Conservation (phyloP, 1,139 yeast species). For the Diutina ranongensis region DNA sequence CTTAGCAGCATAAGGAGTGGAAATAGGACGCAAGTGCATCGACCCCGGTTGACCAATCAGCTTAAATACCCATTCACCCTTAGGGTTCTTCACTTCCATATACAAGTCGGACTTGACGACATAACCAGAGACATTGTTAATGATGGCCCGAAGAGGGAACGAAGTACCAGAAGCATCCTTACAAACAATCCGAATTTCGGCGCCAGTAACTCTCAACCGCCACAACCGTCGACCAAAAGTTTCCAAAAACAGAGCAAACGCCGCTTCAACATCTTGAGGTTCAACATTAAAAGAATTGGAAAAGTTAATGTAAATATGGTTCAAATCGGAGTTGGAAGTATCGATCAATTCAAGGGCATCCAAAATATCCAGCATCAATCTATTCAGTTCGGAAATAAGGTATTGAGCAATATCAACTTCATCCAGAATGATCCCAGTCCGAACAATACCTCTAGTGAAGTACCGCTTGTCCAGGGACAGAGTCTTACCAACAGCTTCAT, state of each 20-base stretch:
- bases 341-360: slow-evolving; percentile 93
- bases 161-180: slow-evolving; percentile 87
- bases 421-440: slow-evolving; percentile 91
- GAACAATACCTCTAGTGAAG: slow-evolving; percentile 92
- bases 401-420: slow-evolving; percentile 90
- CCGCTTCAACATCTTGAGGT: slow-evolving; percentile 94
- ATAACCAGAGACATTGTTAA: slow-evolving; percentile 92
- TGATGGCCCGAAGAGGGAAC: slow-evolving; percentile 92
- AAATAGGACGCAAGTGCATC: slow-evolving; percentile 93
- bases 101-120: slow-evolving; percentile 93
- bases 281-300: slow-evolving; percentile 89
- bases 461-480: slow-evolving; percentile 89
- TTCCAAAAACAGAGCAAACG: slow-evolving; percentile 94
- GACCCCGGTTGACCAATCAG: slow-evolving; percentile 90
- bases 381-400: slow-evolving; percentile 88
- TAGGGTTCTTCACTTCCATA: slow-evolving; percentile 83
- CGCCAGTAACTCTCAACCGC: slow-evolving; percentile 94
- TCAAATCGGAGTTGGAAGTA: slow-evolving; percentile 88
- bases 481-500: slow-evolving; percentile 91
- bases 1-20: slow-evolving; percentile 94
- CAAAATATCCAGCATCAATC: slow-evolving; percentile 89
- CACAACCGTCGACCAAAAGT: slow-evolving; percentile 95
- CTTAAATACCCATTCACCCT: slow-evolving; percentile 95
- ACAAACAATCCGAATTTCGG: slow-evolving; percentile 93
- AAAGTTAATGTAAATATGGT: slow-evolving; percentile 93